Percentiles rank a stretch among this genome's conserved stretches.
Conservation (phyloP, 2,329 filamentous ascomycete species). For the Fusarium austroafricanum region DNA sequence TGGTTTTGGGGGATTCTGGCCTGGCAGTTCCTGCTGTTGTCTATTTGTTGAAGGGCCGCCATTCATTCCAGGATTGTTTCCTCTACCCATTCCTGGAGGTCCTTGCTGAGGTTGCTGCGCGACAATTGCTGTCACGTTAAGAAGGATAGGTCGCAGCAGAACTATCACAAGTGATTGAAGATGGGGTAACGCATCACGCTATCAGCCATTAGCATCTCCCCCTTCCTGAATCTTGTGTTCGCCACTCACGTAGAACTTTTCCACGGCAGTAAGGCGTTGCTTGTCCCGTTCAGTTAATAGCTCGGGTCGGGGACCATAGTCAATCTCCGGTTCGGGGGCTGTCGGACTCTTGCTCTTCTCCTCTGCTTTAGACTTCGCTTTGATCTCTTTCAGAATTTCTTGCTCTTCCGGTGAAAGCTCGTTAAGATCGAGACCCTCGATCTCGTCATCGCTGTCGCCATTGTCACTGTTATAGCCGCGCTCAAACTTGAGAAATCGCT, state of each 20-base stretch:
- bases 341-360: conserved; percentile 39
- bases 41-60: conserved; percentile 52
- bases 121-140: conserved; percentile 88
- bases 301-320: conserved; percentile 61
- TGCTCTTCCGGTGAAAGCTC: conserved; percentile 57
- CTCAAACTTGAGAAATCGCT: conserved; percentile 91
- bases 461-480: conserved; percentile 80
- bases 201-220: conserved; percentile 5
- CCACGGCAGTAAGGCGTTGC: conserved; percentile 77
- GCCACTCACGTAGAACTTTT: conserved; percentile 83
- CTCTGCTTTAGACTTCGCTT: conserved; percentile 50
- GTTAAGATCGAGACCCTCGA: conserved; percentile 60
- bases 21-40: conserved; percentile 47
- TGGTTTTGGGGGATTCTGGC: conserved; percentile 52
- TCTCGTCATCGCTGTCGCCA: conserved; percentile 57
- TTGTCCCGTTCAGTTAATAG: conserved; percentile 66
- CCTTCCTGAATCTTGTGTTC: too few relatives aligned
- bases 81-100: conserved; percentile 57
- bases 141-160: conserved; percentile 85
- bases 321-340: conserved; percentile 47
- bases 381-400: conserved; percentile 56
- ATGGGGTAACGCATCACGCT: conserved; percentile 83
- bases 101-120: conserved; percentile 65
- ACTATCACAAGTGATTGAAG: conserved; percentile 95
- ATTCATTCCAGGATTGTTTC: conserved; percentile 55